phyloP scores from a whole-genome alignment of 306 rosid species.

The Trifolium fragiferum region DNA sequence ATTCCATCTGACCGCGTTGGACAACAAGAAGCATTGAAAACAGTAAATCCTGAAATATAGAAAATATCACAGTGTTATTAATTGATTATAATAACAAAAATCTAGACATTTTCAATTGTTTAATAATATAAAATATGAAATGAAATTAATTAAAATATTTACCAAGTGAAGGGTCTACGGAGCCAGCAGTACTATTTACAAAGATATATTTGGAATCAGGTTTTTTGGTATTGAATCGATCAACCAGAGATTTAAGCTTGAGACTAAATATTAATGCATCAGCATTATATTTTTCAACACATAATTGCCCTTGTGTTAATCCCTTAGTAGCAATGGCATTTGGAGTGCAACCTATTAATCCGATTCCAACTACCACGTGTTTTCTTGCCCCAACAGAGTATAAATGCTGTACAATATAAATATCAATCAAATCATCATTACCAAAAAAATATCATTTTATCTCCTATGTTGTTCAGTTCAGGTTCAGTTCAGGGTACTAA shows the following conservation, averaged over 20 bases:
- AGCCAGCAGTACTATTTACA: constrained; percentile 14
- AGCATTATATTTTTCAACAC: constrained; percentile 40
- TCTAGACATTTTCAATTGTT: too few relatives aligned
- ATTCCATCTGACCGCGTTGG: constrained; percentile 5
- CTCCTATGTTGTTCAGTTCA: too few relatives aligned
- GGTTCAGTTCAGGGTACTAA: too few relatives aligned
- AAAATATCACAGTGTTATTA: neutral
- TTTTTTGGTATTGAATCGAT: constrained; percentile 21
- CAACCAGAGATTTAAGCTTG: constrained; percentile 43
- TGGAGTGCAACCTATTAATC: constrained; percentile 58
- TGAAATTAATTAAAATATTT: neutral
- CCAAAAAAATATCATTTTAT: too few relatives aligned
- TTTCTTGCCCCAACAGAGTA: constrained; percentile 58
- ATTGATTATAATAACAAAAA: neutral
- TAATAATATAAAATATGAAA: neutral
- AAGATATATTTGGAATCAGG: constrained; percentile 46
- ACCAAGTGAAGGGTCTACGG: constrained; percentile 2
- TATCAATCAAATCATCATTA: neutral
- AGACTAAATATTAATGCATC: constrained; percentile 40
- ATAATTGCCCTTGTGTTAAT: constrained; percentile 21
- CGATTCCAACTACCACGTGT: constrained; percentile 46
- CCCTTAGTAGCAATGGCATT: neutral
- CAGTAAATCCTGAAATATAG: constrained; percentile 46
- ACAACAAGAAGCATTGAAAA: constrained; percentile 41
- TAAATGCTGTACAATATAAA: constrained; percentile 36